These are phyloP conservation scores for Uncinocarpus reesii DNA, from an alignment of 2,329 filamentous ascomycete genomes.

Conservation along the genomic window DNA sequence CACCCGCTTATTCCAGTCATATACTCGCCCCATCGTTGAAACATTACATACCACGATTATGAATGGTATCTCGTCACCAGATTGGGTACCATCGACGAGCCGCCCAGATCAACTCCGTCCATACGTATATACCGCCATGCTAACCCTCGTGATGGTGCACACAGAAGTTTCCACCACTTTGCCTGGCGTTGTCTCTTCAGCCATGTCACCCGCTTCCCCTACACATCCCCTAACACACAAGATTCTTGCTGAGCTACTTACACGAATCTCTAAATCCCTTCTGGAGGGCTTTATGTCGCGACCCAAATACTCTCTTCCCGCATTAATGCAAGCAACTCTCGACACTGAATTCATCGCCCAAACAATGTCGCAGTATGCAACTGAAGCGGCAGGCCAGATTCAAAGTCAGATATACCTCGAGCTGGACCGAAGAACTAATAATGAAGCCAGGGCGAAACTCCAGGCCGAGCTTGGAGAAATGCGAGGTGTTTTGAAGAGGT, in stretches of 20 bases:
- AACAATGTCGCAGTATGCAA: slow-evolving; percentile 81
- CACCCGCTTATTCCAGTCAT: slow-evolving; percentile 79
- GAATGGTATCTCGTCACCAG: slow-evolving; percentile 57
- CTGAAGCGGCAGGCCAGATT: slow-evolving; percentile 65
- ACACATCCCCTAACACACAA: slow-evolving; percentile 57
- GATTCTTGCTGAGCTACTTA: slow-evolving; percentile 77
- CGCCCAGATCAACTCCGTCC: slow-evolving; percentile 65
- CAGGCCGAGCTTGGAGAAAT: slow-evolving; percentile 85
- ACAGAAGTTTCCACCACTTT: slow-evolving; percentile 78
- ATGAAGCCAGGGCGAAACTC: slow-evolving; percentile 65
- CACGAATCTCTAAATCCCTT: slow-evolving; percentile 69
- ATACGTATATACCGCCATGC: slow-evolving; percentile 80
- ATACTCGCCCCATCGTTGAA: slow-evolving; percentile 67
- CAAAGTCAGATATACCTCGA: slow-evolving; percentile 90
- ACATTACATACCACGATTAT: slow-evolving; percentile 60
- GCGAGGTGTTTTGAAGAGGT: slow-evolving; percentile 71
- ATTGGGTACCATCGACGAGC: slow-evolving; percentile 55
- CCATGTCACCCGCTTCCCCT: slow-evolving; percentile 57
- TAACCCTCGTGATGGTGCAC: slow-evolving; percentile 81
- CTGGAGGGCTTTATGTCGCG: slow-evolving; percentile 65
- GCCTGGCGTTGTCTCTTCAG: slow-evolving; percentile 53
- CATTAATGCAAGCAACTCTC: slow-evolving; percentile 91
- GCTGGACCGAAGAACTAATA: slow-evolving; percentile 78
- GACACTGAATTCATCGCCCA: slow-evolving; percentile 96
- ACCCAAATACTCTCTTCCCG: slow-evolving; percentile 60